Base-by-base conservation (phyloP, 2,329 filamentous ascomycete species). In the Paecilomyces dactylethromorphus region DNA sequence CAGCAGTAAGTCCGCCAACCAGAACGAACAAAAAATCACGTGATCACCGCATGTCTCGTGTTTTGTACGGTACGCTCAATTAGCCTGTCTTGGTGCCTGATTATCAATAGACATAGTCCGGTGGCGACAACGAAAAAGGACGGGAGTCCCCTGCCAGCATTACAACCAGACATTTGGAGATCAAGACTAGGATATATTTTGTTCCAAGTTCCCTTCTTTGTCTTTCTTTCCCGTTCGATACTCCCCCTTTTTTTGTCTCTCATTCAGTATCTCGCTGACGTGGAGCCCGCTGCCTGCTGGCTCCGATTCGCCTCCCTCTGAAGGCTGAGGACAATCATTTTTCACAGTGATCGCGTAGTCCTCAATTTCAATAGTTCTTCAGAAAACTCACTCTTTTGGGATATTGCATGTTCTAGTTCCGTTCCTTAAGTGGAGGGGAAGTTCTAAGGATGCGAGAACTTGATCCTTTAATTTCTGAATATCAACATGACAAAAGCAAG, bases 401-500 rank as follows among this genome's bases (percentile, higher is more conserved):
- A 8, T 45, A 45, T 5, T 45, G 15, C 8, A 7, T 45, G 18
- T 45, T 18, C 39, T 21, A 10, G 5, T 18, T 2, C 13, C 3
- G 18, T 45, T 45, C 6, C 15, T 45, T 18, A 6, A n/a, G 15
- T n/a, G 39, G 10, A 5, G n/a, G 39, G 1, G 8, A 18, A 21
- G 1, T 21, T 29, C 26, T 54, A 63, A 71, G 60, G 1, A 77
- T 78, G 73, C 70, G 68, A 45, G 78, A 81, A 65, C 61, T 77
- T 50, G 80, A 84, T 58, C 70, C 81, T 21, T 67, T 82, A 7
- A 73, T 85, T 33, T 69, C 67, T 3, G 76, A 79, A 65, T 84
- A 82, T 63, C 78, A 82, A 52, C 81, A 84, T 74, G 73, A 83
- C n/a, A 78, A 79, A 53, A 71, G 75, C 29, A 72, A 77, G 8